These are phyloP conservation scores for Metarhizium robertsii DNA, from an alignment of 2,329 filamentous ascomycete species.

Conservation along the genomic window DNA sequence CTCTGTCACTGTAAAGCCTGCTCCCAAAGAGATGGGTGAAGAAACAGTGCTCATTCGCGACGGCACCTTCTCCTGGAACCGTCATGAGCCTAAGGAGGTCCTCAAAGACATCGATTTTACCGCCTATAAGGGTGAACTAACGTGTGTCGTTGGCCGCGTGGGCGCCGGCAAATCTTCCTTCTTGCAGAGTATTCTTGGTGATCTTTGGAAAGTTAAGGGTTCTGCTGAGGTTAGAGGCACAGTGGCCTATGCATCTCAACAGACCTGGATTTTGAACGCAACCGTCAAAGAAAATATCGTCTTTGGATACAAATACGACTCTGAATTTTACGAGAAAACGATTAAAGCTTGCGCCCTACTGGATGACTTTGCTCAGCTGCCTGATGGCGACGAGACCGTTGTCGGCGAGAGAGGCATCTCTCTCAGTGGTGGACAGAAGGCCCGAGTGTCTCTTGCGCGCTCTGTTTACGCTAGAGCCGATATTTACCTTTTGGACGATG, in stretches of 20 bases:
- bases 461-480: constrained; percentile 97
- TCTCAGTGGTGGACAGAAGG: constrained; percentile 91
- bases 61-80: constrained; percentile 91
- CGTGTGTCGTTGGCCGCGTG: constrained; percentile 89
- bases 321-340: constrained; percentile 88
- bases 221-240: constrained; percentile 73
- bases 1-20: constrained; percentile 61
- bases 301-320: constrained; percentile 90
- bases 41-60: constrained; percentile 78
- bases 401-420: constrained; percentile 97
- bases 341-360: constrained; percentile 82
- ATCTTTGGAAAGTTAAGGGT: constrained; percentile 83
- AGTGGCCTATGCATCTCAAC: constrained; percentile 86
- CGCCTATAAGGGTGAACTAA: constrained; percentile 85
- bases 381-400: constrained; percentile 92
- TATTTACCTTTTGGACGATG: constrained; percentile 88
- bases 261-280: constrained; percentile 95
- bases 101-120: constrained; percentile 80
- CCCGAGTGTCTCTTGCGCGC: constrained; percentile 80
- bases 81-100: constrained; percentile 60
- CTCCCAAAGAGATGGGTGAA: constrained; percentile 69
- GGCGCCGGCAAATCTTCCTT: constrained; percentile 92
- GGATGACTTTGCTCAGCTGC: constrained; percentile 85
- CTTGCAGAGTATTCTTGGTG: constrained; percentile 78
- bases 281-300: constrained; percentile 95